Conservation (phyloP, 768 basidiomycete species). For the Rhodotorula taiwanensis region DNA sequence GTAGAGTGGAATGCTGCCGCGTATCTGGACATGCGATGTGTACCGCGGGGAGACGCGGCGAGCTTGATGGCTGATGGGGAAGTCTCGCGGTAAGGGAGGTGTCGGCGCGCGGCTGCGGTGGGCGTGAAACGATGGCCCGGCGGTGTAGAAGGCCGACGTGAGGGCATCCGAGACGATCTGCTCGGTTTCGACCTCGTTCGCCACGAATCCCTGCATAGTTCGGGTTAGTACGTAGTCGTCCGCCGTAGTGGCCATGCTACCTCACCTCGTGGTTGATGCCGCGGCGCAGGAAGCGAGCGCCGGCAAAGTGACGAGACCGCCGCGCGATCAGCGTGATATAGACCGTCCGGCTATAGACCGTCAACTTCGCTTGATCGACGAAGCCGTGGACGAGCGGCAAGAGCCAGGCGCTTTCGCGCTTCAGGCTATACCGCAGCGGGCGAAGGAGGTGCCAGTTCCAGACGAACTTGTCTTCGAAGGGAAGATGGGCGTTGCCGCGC, state of each 20-base stretch:
- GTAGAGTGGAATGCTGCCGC: constrained; percentile 90
- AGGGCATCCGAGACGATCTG: constrained; percentile 88
- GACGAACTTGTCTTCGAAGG: constrained; percentile 80
- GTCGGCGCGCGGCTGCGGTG: not conserved
- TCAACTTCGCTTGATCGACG: constrained; percentile 94
- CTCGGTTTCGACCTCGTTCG: constrained; percentile 98
- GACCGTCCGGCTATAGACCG: constrained; percentile 77
- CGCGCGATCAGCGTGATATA: constrained; percentile 94
- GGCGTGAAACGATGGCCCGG: not conserved
- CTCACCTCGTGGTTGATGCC: constrained; percentile 86
- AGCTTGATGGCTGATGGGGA: not conserved
- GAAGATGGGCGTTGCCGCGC: not conserved
- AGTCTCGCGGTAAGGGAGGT: constrained; percentile 43
- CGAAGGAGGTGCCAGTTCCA: constrained; percentile 91
- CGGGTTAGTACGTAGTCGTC: not conserved
- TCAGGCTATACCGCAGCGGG: constrained; percentile 54
- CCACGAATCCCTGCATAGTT: constrained; percentile 76
- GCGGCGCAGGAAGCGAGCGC: constrained; percentile 85
- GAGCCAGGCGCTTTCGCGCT: constrained; percentile 67
- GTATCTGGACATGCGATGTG: constrained; percentile 87
- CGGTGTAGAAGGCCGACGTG: constrained; percentile 63
- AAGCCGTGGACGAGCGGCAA: constrained; percentile 89
- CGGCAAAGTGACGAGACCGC: constrained; percentile 88
- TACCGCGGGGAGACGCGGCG: constrained; percentile 60
- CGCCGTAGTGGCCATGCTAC: not conserved